A percentile compares a stretch with the other conserved stretches of the same genome.
Evolutionary conservation across 768 basidiomycete genomes (phyloP).

Genomic region (Lanmaoa pseudosensibilis): DNA sequence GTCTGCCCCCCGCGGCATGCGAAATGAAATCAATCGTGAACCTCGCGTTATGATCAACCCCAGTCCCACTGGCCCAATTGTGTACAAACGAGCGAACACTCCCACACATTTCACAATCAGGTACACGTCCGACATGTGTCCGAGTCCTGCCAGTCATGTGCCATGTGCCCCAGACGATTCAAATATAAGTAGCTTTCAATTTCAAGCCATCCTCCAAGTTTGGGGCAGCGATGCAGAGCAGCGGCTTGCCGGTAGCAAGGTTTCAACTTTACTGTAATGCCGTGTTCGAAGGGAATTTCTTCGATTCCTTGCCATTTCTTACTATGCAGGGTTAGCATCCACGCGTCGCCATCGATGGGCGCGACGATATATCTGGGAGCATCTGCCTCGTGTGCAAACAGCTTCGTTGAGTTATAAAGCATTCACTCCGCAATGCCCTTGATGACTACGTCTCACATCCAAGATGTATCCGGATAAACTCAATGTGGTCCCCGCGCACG

Average conservation of each 20-base stretch:
- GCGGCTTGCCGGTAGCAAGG: background rate
- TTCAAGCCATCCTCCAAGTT: background rate
- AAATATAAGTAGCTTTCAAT: background rate
- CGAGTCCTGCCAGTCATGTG: background rate
- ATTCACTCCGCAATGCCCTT: background rate
- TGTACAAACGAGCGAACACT: no score
- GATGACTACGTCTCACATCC: background rate
- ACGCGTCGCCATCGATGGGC: background rate
- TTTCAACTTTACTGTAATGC: background rate
- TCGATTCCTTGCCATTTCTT: background rate
- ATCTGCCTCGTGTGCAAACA: conserved; percentile 23
- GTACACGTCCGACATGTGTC: no score
- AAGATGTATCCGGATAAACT: background rate
- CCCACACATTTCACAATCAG: no score
- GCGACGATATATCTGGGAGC: conserved; percentile 16
- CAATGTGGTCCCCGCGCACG: background rate
- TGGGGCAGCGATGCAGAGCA: background rate
- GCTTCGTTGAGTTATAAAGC: conserved; percentile 2
- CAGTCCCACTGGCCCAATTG: no score
- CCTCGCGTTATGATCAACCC: no score
- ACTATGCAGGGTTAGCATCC: background rate
- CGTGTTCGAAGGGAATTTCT: background rate
- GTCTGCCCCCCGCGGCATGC: no score
- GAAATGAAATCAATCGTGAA: no score
- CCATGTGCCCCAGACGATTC: background rate